Percentiles rank a stretch among this genome's conserved stretches.
phyloP scores from a whole-genome alignment of 2,329 filamentous ascomycete genomes.

The Bipolaris cookei region DNA sequence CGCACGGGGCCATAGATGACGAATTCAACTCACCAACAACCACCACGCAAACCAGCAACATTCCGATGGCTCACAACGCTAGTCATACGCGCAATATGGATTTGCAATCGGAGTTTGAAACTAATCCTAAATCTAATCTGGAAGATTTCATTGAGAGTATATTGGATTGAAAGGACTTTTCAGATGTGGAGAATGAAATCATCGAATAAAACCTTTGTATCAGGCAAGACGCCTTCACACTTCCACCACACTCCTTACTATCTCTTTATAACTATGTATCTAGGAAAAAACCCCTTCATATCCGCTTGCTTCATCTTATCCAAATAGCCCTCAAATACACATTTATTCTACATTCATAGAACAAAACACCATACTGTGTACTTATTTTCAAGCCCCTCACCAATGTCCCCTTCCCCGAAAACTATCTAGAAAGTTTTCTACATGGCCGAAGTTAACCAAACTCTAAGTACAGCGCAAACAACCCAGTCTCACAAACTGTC shows the following conservation, averaged over 20 bases:
- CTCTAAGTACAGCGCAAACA: too few species aligned
- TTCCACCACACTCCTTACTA: not conserved
- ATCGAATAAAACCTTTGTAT: not conserved
- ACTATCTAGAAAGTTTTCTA: too few species aligned
- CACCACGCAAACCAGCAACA: not conserved
- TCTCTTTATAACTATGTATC: not conserved
- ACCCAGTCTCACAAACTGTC: not conserved
- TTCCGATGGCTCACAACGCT: not conserved
- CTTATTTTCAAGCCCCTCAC: not conserved
- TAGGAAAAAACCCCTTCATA: not conserved
- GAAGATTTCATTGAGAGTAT: not conserved
- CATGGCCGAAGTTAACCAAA: too few species aligned
- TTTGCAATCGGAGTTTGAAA: not conserved
- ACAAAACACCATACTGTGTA: not conserved
- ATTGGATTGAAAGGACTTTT: not conserved
- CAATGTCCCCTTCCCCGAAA: not conserved
- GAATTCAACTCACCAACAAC: not conserved
- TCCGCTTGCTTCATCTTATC: not conserved
- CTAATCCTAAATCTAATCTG: not conserved
- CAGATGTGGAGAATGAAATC: not conserved
- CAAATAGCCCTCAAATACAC: not conserved
- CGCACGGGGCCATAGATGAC: not conserved
- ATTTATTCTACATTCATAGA: not conserved
- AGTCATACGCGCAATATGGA: not conserved
- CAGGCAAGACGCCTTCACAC: not conserved